Evolutionary conservation across 148 eudicot species (phyloP), one percentile per base, ranked within the genome.

Genomic region (Heliosperma pusillum): DNA sequence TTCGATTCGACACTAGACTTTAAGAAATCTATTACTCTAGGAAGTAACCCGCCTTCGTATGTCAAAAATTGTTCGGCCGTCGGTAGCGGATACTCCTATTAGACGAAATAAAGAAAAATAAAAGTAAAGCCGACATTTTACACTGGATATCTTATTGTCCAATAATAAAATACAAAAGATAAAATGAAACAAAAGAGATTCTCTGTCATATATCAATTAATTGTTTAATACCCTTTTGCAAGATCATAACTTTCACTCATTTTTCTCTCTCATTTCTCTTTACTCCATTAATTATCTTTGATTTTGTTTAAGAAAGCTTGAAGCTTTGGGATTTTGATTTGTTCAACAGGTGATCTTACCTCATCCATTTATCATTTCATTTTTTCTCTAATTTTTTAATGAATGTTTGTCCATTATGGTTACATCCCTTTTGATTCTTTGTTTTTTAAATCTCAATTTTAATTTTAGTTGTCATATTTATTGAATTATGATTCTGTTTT

Each of bases 321-420:
- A 65, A 65, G 47, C 45, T 65, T 65, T 63, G 36, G 19, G 20
- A 8, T 63, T 63, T 65, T 65, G 1, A 65, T 65, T 65, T 65
- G 47, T 1, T 10, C 3, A 50, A 50, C 55, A 65, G 69, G 69
- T 65, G 45, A 33, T 65, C 69, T 16, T 30, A 30, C 36, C 45
- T 50, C 4, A 50, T 50, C 17, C 17, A 50, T 50, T 30, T 1
- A 15, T 33, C 24, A 1, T 65, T 33, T 65, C 22, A 30, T 7
- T 30, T 65, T 29, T 30, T 47, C 12, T 50, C 3, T 50, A 2
- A 50, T 12, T 50, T 50, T 50, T 50, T 25, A 20, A 61, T 61
- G 2, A 10, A 24, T 33, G 21, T 16, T 30, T 65, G 69, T 19
- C 30, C 12, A 30, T 30, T 7, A 17, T 13, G 0, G 4, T 65